Evolutionary conservation across 495 filamentous ascomycete species (phyloP).

Genomic region (Podospora pseudoanserina): DNA sequence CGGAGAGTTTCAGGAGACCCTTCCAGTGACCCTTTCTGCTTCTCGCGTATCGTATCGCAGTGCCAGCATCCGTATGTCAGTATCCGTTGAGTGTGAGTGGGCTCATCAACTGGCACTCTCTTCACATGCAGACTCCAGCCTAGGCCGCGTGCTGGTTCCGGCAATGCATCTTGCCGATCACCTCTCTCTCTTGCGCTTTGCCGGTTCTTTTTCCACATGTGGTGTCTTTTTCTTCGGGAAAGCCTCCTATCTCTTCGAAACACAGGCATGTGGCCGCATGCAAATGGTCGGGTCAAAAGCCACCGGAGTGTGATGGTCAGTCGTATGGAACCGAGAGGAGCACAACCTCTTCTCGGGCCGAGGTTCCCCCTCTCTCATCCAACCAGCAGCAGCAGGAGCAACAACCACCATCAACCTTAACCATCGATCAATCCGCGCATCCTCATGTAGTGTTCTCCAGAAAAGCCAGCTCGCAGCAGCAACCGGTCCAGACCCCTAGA

Average conservation of each 20-base stretch:
- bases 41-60: not conserved
- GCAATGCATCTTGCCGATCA: not conserved
- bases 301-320: not conserved
- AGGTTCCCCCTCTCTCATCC: not conserved
- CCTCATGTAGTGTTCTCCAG: not conserved
- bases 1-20: not conserved
- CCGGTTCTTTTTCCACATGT: not conserved
- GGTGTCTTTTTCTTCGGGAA: not conserved
- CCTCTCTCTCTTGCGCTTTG: not conserved
- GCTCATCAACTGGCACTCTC: too few species aligned
- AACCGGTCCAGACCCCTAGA: not conserved
- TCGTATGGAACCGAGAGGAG: not conserved
- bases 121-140: not conserved
- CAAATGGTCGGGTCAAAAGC: not conserved
- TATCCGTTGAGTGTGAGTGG: too few species aligned
- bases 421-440: not conserved
- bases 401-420: not conserved
- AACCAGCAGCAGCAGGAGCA: not conserved
- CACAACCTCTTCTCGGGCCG: not conserved
- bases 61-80: not conserved
- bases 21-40: not conserved
- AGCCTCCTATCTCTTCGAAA: not conserved
- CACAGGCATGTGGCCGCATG: not conserved
- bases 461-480: not conserved
- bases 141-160: not conserved